Base-by-base conservation (phyloP, 805 yeast genomes). In the Candida silvicultrix region DNA sequence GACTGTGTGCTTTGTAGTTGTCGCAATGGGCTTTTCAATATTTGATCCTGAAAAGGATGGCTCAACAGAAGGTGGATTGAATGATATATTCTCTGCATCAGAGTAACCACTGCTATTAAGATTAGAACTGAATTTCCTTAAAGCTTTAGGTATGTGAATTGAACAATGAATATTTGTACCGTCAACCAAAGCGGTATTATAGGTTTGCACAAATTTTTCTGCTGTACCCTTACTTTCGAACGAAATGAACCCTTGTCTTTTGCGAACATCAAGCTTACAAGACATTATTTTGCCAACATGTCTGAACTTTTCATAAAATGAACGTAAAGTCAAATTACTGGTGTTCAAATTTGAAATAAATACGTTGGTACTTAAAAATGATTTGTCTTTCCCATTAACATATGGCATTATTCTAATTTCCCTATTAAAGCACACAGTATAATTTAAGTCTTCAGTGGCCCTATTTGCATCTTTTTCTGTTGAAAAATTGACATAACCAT, bases 401-500 rank as follows among this genome's bases (percentile, higher is more conserved):
- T 81, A 75, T 4, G 77, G 79, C 81, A 78, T 75, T 20, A 78
- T 77, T 55, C 81, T 65, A 19, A 78, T 67, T 48, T 77, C 83
- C 21, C 67, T 66, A 14, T 62, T 66, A 22, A 59, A 50, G 0
- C 78, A 52, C 0, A 53, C 53, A 4, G 68, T 67, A 52, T 75
- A 78, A 59, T 81, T 84, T 63, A 81, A 72, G 10, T 75, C 71
- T 41, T 76, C 81, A 41, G 78, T 67, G 2, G 87, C 89, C 31
- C 47, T 45, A 35, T 70, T 71, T 0, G 88, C 88, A 44, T 77
- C 83, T 10, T 63, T 56, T 39, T 69, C 68, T 5, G 60, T 64
- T 8, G 65, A 63, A 58, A 82, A 83, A 46, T 85, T 83, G 18
- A 84, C 80, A 59, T 84, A 85, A 0, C 89, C 94, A 62, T 85